A percentile compares a stretch with the other conserved stretches of the same genome.
These are phyloP conservation scores for Biscutella auriculata DNA, from an alignment of 441 rosid species.

Conservation along the genomic window DNA sequence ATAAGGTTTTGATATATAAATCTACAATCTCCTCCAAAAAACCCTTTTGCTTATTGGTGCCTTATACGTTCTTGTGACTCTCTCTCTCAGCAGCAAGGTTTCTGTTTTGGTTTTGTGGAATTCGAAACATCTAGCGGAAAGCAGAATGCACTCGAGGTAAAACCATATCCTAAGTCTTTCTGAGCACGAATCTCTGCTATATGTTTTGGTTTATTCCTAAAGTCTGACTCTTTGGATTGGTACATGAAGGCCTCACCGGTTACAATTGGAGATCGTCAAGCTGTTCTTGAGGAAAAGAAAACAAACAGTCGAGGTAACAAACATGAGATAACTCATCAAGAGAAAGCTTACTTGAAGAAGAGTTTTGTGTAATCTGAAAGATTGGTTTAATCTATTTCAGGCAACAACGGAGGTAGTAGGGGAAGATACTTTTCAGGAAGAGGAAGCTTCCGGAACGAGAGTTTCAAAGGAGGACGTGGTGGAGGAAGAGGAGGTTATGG, in stretches of 20 bases:
- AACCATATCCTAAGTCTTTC: not conserved
- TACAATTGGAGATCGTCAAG: constrained; percentile 52
- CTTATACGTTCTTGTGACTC: constrained; percentile 22
- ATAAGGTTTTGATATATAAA: constrained; percentile 45
- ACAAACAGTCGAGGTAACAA: constrained; percentile 57
- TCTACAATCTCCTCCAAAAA: not conserved
- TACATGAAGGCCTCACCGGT: constrained; percentile 64
- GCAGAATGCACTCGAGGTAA: constrained; percentile 73
- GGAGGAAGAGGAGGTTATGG: constrained; percentile 71
- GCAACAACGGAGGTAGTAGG: constrained; percentile 41
- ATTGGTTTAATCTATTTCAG: not conserved
- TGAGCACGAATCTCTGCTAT: not conserved
- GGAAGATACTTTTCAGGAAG: constrained; percentile 63
- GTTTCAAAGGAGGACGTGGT: constrained; percentile 62
- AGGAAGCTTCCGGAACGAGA: constrained; percentile 55
- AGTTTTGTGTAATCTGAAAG: not conserved
- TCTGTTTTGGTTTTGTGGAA: constrained; percentile 91
- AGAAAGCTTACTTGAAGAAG: not conserved
- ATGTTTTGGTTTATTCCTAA: not conserved
- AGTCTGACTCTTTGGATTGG: not conserved
- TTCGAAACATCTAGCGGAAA: constrained; percentile 59
- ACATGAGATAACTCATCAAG: not conserved
- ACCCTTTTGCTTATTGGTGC: not conserved
- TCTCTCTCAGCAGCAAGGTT: constrained; percentile 73
- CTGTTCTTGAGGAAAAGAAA: constrained; percentile 76